phyloP scores from a whole-genome alignment of 164 flowering plant species.

The Aristolochia contorta region DNA sequence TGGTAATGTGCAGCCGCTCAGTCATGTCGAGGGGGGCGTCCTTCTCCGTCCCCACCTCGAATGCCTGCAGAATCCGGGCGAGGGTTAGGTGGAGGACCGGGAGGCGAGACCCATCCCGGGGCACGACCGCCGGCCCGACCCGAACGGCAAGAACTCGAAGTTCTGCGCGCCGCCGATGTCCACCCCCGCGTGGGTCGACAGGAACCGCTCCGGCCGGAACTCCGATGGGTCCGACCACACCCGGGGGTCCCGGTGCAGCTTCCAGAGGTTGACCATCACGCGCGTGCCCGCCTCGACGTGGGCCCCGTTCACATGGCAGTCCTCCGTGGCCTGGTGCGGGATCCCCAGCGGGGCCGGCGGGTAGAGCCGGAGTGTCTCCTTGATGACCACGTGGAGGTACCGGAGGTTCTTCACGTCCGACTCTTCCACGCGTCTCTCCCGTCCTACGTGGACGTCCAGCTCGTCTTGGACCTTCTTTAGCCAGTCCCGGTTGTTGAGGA shows the following conservation, averaged over 20 bases:
- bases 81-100: conserved; percentile 3
- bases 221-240: conserved; percentile 4
- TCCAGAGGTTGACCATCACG: conserved; percentile 7
- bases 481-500: neutral
- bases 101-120: conserved; percentile 1
- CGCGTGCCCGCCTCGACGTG: conserved; percentile 1
- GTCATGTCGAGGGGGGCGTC: conserved; percentile 7
- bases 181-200: conserved; percentile 5
- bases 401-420: conserved; percentile 8
- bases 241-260: conserved; percentile 6
- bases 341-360: conserved; percentile 2
- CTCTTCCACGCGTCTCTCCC: conserved; percentile 3
- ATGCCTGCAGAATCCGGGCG: conserved; percentile 7
- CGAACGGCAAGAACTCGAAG: conserved; percentile 10
- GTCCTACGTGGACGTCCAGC: conserved; percentile 7
- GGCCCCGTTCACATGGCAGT: conserved; percentile 2
- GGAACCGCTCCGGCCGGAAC: conserved; percentile 5
- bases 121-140: conserved; percentile 8
- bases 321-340: conserved; percentile 5
- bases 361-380: conserved; percentile 6
- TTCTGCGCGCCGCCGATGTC: conserved; percentile 1
- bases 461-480: conserved; percentile 6
- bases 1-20: neutral
- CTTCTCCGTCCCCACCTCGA: neutral
- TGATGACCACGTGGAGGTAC: conserved; percentile 5